These are phyloP conservation scores for Apiospora pterosperma DNA, from an alignment of 2,329 filamentous ascomycete genomes.

Conservation along the genomic window DNA sequence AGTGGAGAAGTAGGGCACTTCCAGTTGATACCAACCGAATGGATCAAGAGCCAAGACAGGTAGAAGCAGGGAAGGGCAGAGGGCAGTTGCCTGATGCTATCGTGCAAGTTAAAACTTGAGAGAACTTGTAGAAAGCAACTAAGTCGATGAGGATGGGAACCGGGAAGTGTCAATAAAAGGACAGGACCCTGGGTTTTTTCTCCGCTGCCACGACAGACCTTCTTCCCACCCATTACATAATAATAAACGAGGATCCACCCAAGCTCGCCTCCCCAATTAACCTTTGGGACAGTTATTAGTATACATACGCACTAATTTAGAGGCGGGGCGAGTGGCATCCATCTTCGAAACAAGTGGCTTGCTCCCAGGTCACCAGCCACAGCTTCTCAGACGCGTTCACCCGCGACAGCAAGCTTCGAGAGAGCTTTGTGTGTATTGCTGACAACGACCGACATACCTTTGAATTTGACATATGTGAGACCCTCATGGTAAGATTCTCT, in stretches of 20 bases:
- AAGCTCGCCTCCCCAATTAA: neutral
- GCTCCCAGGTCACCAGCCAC: neutral
- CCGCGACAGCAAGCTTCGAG: neutral
- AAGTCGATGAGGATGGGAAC: neutral
- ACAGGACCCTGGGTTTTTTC: neutral
- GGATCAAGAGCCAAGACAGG: neutral
- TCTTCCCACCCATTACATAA: neutral
- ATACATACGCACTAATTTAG: no score
- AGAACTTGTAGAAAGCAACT: neutral
- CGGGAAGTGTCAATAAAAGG: neutral
- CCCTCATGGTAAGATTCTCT: neutral
- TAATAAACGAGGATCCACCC: neutral
- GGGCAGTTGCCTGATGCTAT: neutral
- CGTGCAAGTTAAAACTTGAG: neutral
- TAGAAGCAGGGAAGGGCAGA: neutral
- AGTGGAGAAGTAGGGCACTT: neutral
- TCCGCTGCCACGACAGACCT: neutral
- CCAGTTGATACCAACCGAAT: slow-evolving; percentile 4
- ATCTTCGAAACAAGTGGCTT: neutral
- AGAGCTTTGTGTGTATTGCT: neutral
- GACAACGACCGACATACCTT: neutral
- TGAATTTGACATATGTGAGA: neutral
- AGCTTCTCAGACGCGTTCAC: neutral
- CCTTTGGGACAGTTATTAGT: no score
- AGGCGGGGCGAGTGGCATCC: neutral